Base-by-base conservation (phyloP, 2,329 filamentous ascomycete genomes). In the Aspergillus udagawae region DNA sequence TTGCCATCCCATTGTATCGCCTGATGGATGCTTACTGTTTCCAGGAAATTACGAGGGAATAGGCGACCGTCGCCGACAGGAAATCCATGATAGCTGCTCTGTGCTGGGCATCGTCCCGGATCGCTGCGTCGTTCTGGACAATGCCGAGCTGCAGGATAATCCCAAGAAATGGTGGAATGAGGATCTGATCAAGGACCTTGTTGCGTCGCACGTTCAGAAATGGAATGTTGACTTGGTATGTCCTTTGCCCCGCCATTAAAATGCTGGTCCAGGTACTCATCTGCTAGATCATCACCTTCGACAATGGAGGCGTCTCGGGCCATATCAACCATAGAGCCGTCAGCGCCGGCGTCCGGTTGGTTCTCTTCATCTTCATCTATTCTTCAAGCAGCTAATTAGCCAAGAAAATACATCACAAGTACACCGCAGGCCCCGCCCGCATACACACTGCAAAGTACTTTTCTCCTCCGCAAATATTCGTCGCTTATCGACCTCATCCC, bases 321-420 rank as follows among this genome's bases (percentile, higher is more conserved):
- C 74, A 77, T 53, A 67, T 77, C 52, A 77, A 77, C 53, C 75
- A 77, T 55, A 59, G 73, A 21, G 74, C 75, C 17, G 73, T 77
- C 51, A 75, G 71, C 61, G 68, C 68, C 17, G 75, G 73, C 3
- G 67, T 77, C 32, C 69, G 61, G 74, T 77, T 67, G 55, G 68
- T 59, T 4, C 27, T 21, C 27, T 51, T 1, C 27, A 12, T 28
- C 20, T 29, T 28, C 35, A 9, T 14, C 21, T 28, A 25, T 14
- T 3, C 2, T 25, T 42, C 3, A 27, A 5, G 25, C 27, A 32
- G 7, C 12, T 32, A 3, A 23, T 4, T 2, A 20, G 1, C 41
- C 45, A 61, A 61, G 60, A 17, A 58, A 57, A 23, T 56, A 56
- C 3, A 9, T 53, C 71, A 69, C 42, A 63, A 70, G 35, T 71